Evolutionary conservation across 257 asterid genomes (phyloP).

Genomic region (Gentiana dahurica): DNA sequence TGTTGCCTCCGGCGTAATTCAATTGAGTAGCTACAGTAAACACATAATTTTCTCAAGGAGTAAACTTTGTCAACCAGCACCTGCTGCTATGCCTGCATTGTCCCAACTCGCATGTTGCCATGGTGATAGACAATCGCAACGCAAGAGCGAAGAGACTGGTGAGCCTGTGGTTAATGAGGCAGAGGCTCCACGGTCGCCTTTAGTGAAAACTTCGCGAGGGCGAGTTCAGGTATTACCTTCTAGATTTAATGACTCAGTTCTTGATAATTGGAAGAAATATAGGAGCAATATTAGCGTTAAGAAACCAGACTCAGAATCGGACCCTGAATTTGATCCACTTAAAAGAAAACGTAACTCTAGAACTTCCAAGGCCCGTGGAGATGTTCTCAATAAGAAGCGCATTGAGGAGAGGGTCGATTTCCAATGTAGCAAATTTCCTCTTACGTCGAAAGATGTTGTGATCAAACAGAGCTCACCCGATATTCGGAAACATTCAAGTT

Average conservation of each 20-base stretch:
- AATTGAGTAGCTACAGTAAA: conserved; percentile 39
- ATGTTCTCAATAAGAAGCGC: conserved; percentile 25
- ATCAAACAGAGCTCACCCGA: conserved; percentile 41
- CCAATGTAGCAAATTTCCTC: conserved; percentile 45
- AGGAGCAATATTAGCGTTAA: conserved; percentile 32
- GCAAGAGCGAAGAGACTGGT: conserved; percentile 18
- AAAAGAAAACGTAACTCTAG: conserved; percentile 31
- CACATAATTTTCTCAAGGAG: conserved; percentile 26
- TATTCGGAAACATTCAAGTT: conserved; percentile 29
- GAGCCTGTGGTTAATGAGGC: conserved; percentile 27
- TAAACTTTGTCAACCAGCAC: conserved; percentile 17
- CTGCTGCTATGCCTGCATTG: conserved; percentile 23
- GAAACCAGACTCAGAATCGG: conserved; percentile 33
- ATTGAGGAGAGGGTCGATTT: conserved; percentile 16
- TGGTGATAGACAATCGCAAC: conserved; percentile 20
- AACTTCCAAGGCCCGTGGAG: conserved; percentile 26
- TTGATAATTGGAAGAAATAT: conserved; percentile 93
- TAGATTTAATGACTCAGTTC: conserved; percentile 80
- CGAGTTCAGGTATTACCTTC: conserved; percentile 96
- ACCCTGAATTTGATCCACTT: conserved; percentile 54
- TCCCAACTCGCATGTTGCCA: conserved; percentile 17
- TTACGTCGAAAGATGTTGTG: conserved; percentile 49
- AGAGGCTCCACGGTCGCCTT: conserved; percentile 64
- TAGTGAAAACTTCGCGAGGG: conserved; percentile 92
- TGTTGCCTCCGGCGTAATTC: conserved; percentile 60